A percentile compares a stretch with the other conserved stretches of the same genome.
These are phyloP conservation scores for Pachyrhizus erosus DNA, from an alignment of 306 rosid species.

Conservation along the genomic window DNA sequence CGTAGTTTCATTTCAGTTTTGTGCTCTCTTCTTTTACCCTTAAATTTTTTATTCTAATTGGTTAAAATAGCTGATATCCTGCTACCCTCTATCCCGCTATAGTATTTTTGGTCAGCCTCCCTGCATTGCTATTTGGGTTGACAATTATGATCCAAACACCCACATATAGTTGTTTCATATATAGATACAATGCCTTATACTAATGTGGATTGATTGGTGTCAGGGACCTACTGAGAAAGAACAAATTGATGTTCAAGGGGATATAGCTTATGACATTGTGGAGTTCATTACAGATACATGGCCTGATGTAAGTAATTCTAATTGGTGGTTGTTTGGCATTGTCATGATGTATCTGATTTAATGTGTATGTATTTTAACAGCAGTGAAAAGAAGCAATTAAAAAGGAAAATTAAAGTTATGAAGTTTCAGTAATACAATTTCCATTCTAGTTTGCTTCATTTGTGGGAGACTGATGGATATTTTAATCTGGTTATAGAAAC, in stretches of 20 bases:
- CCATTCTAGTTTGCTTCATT: conserved; percentile 8
- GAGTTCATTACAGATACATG: conserved; percentile 94
- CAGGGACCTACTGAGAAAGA: conserved; percentile 99
- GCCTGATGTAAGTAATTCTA: conserved; percentile 77
- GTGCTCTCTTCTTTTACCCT: neutral
- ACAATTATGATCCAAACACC: neutral
- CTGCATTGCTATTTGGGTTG: neutral
- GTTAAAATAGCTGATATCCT: neutral
- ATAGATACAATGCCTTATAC: conserved; percentile 36
- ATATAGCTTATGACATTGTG: conserved; percentile 89
- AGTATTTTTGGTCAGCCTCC: neutral
- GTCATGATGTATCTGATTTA: conserved; percentile 2
- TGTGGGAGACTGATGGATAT: neutral
- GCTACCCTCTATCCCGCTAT: neutral
- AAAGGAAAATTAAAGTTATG: neutral
- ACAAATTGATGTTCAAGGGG: conserved; percentile 99
- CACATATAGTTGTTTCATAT: conserved; percentile 12
- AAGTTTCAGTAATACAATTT: conserved; percentile 11
- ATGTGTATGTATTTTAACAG: neutral
- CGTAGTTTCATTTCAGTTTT: neutral
- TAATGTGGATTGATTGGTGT: conserved; percentile 47
- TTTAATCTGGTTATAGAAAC: conserved; percentile 26
- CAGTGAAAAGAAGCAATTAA: neutral
- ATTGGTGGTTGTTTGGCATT: conserved; percentile 5
- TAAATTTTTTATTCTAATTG: neutral